Percentiles rank a stretch among this genome's conserved stretches.
These are phyloP conservation scores for Smittium culicis DNA, from an alignment of 371 early-diverging fungal genomes.

Conservation along the genomic window DNA sequence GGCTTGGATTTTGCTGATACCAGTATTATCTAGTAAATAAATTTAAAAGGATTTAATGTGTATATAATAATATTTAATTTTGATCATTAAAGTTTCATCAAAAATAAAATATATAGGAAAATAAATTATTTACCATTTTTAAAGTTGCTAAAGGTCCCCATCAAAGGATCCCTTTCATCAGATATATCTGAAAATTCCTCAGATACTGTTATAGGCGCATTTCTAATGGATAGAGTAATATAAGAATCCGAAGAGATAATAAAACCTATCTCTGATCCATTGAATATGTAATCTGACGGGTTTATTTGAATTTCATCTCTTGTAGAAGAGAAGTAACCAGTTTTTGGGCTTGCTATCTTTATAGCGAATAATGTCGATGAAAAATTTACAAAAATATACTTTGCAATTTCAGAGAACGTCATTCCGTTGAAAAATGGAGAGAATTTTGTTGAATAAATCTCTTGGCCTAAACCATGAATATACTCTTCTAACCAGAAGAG, in stretches of 20 bases:
- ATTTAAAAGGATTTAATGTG: no score
- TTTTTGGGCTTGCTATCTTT: slow-evolving; percentile 12
- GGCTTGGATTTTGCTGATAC: no score
- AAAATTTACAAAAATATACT: slow-evolving; percentile 35
- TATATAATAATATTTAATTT: no score
- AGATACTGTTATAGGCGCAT: background rate
- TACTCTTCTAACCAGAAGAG: slow-evolving; percentile 42
- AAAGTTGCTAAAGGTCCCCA: no score
- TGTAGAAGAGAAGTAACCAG: background rate
- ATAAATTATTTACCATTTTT: no score
- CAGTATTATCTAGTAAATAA: no score
- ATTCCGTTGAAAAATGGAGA: slow-evolving; percentile 31
- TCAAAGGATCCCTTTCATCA: background rate
- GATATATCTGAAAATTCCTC: background rate
- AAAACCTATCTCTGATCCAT: slow-evolving; percentile 45
- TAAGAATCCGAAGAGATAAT: slow-evolving; percentile 33
- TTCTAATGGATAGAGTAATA: background rate
- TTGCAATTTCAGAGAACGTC: slow-evolving; percentile 35
- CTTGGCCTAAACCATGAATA: slow-evolving; percentile 39
- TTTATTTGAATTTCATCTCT: slow-evolving; percentile 37
- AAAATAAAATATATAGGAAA: no score
- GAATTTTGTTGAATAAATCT: slow-evolving; percentile 41
- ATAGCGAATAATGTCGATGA: slow-evolving; percentile 41
- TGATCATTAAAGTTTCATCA: no score
- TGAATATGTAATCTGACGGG: slow-evolving; percentile 37